Evolutionary conservation across 2,329 filamentous ascomycete genomes (phyloP), one percentile per base, ranked within the genome.

Genomic region (Diaporthe citriasiana): DNA sequence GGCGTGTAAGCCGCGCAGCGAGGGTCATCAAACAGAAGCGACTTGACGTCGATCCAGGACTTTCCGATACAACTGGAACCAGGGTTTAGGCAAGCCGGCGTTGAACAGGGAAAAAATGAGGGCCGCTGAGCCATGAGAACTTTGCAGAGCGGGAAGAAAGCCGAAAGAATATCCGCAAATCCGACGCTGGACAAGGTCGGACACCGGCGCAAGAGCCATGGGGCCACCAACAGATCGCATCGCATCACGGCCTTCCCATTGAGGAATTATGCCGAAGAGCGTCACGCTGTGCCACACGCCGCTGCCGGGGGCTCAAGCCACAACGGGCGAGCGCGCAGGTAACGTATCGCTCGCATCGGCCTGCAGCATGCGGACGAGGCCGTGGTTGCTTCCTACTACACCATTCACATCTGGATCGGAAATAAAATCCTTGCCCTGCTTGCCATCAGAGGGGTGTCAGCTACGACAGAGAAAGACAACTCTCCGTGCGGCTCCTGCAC

Each of bases 261-360:
- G n/a, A 42, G n/a, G 19, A 30, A 4, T 40, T 30, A 40, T 38
- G 4, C 33, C 50, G 66, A 17, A 42, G n/a, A 55, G 25, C 13
- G 15, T 53, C n/a, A 22, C 51, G 15, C 35, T n/a, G 35, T 60
- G n/a, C 38, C 59, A 42, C 15, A 63, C 8, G 27, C 38, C 50
- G 50, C 17, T 56, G 40, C 38, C 59, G 25, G 40, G 30, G 17
- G n/a, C 22, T 56, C 38, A 22, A 27, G 38, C 50, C 15, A 56
- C 27, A 9, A 42, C 19, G 17, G 40, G 5, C 9, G 25, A 30
- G 5, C 5, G 25, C 19, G 9, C 35, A 59, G 69, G n/a, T 8
- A 12, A 40, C 22, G 13, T 53, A n/a, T 51, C 63, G 25, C 40
- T 51, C 63, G 63, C 63, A 51, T 51, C 60, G 47, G 13, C 22